Conservation (phyloP, 805 yeast species). For the Candida morakotiae region DNA sequence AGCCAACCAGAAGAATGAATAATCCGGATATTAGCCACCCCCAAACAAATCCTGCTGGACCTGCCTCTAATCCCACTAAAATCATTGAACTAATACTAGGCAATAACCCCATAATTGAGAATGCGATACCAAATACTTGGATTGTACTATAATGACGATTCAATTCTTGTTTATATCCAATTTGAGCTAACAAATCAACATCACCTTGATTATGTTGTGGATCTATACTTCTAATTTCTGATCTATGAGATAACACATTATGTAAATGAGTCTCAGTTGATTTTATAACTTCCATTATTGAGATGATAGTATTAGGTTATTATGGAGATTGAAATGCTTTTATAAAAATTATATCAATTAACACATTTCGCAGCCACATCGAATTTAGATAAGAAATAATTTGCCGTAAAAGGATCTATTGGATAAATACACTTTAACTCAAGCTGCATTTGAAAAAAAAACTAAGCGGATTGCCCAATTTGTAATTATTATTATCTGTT, state of each 20-base stretch:
- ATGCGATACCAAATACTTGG: slow-evolving; percentile 66
- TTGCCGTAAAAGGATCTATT: no score
- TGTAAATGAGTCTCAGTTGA: slow-evolving; percentile 10
- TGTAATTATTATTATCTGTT: not conserved
- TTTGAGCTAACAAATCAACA: slow-evolving; percentile 30
- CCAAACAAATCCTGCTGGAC: slow-evolving; percentile 64
- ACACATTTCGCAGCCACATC: not conserved
- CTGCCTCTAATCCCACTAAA: slow-evolving; percentile 50
- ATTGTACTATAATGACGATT: slow-evolving; percentile 54
- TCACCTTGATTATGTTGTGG: slow-evolving; percentile 10
- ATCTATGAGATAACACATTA: slow-evolving; percentile 12
- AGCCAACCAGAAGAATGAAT: slow-evolving; percentile 52
- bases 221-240: slow-evolving; percentile 13
- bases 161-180: slow-evolving; percentile 68
- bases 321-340: not conserved
- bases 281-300: slow-evolving; percentile 4
- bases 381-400: not conserved
- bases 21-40: slow-evolving; percentile 60
- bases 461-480: not conserved
- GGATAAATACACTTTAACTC: no score
- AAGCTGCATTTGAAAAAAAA: no score
- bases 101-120: slow-evolving; percentile 63
- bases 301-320: no score
- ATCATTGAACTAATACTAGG: slow-evolving; percentile 57
- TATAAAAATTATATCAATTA: not conserved